phyloP scores from a whole-genome alignment of 495 filamentous ascomycete genomes.

The Penicilliopsis zonata region DNA sequence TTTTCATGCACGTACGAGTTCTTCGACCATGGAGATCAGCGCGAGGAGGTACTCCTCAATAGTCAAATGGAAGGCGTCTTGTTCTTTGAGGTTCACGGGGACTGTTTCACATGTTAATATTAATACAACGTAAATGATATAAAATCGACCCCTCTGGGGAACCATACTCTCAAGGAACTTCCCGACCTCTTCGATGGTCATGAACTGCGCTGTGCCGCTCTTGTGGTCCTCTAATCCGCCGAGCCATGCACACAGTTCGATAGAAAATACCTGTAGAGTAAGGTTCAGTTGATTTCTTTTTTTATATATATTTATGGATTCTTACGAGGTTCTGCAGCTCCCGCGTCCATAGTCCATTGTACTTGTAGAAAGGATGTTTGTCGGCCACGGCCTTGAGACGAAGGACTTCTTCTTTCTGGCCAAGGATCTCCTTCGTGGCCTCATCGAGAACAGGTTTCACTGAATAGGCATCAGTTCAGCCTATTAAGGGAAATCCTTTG shows the following conservation, averaged over 20 bases:
- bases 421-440: slow-evolving; percentile 25
- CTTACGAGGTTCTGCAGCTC: slow-evolving; percentile 70
- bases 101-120: slow-evolving; percentile 37
- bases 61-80: slow-evolving; percentile 85
- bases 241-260: slow-evolving; percentile 68
- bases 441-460: slow-evolving; percentile 34
- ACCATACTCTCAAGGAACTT: slow-evolving; percentile 55
- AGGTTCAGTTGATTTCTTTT: background rate
- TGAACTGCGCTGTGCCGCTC: slow-evolving; percentile 36
- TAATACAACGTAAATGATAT: slow-evolving; percentile 1
- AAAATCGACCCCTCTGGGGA: background rate
- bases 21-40: slow-evolving; percentile 76
- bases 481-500: background rate
- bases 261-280: slow-evolving; percentile 39
- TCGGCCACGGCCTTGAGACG: slow-evolving; percentile 59
- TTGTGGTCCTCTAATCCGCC: slow-evolving; percentile 46
- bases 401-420: slow-evolving; percentile 30
- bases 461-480: too few relatives aligned
- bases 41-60: slow-evolving; percentile 94
- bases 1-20: slow-evolving; percentile 61
- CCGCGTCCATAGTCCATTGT: slow-evolving; percentile 75
- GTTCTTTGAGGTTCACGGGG: slow-evolving; percentile 86
- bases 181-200: slow-evolving; percentile 84
- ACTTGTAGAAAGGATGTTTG: slow-evolving; percentile 89
- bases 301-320: slow-evolving; percentile 3